Evolutionary conservation across 768 basidiomycete species (phyloP).

Genomic region (Macrolepiota albuminosa): DNA sequence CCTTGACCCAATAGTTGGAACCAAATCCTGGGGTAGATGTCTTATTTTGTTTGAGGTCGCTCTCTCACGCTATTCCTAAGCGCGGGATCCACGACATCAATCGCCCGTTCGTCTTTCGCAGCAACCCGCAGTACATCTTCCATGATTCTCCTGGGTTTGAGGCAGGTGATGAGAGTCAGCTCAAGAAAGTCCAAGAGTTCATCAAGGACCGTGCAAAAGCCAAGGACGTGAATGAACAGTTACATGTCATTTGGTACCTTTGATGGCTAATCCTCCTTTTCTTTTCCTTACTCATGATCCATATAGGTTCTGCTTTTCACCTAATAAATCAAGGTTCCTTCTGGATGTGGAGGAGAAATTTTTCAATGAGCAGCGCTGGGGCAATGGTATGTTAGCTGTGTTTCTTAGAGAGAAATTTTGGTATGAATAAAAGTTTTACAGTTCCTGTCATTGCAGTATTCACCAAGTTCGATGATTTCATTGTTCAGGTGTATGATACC

Average conservation of each 20-base stretch:
- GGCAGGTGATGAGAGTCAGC: not conserved
- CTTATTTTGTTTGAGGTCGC: not conserved
- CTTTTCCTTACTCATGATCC: not conserved
- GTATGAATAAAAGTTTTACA: not conserved
- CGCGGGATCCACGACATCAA: not conserved
- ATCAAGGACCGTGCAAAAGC: not conserved
- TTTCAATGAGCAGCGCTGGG: not conserved
- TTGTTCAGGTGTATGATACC: not conserved
- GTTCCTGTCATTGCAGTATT: slow-evolving; percentile 2
- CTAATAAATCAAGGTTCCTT: not conserved
- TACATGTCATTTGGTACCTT: not conserved
- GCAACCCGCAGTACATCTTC: slow-evolving; percentile 1
- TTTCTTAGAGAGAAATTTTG: not conserved
- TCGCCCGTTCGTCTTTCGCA: not conserved
- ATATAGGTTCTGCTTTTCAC: not conserved
- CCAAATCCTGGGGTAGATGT: not conserved
- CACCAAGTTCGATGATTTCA: slow-evolving; percentile 1
- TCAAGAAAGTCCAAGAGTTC: slow-evolving; percentile 3
- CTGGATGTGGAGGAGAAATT: not conserved
- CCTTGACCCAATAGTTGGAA: not conserved
- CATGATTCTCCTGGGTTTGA: slow-evolving; percentile 1
- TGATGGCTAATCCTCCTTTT: not conserved
- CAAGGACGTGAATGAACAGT: not conserved
- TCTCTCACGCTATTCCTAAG: not conserved
- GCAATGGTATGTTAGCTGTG: not conserved